Percentiles rank a stretch among this genome's conserved stretches.
phyloP scores from a whole-genome alignment of 139 green algal genomes.

The Pedinophyceae sp. region DNA sequence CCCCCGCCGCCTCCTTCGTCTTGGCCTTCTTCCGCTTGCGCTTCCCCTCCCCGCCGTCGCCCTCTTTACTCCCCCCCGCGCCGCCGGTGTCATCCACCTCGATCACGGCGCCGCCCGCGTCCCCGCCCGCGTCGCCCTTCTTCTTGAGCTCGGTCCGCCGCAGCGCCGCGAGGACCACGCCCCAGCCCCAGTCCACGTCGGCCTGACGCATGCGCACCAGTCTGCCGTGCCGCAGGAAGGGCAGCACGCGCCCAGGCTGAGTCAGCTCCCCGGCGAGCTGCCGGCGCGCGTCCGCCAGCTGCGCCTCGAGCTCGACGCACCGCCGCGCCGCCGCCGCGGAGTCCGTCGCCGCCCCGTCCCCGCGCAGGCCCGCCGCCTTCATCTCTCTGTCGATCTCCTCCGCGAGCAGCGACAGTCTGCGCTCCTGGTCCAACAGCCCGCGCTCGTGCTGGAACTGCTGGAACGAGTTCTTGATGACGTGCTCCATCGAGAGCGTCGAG shows the following conservation, averaged over 20 bases:
- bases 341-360: not conserved
- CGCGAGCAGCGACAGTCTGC: conserved; percentile 30
- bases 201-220: conserved; percentile 33
- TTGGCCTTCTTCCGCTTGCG: not conserved
- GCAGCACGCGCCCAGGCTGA: conserved; percentile 37
- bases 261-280: conserved; percentile 19
- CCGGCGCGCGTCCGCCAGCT: conserved; percentile 12
- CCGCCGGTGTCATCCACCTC: not conserved
- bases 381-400: conserved; percentile 6
- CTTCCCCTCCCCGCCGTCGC: not conserved
- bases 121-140: not conserved
- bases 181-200: conserved; percentile 63
- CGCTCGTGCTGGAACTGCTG: conserved; percentile 71
- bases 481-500: conserved; percentile 50
- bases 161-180: conserved; percentile 38
- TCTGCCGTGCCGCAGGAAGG: conserved; percentile 62
- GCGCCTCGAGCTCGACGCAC: conserved; percentile 14
- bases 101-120: not conserved
- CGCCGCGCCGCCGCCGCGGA: conserved; percentile 9
- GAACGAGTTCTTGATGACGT: conserved; percentile 79
- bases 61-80: no score
- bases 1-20: no score
- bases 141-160: not conserved
- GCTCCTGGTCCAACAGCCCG: conserved; percentile 29
- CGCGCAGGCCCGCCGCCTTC: not conserved